These are phyloP conservation scores for Chlorencoelia australis DNA, from an alignment of 2,329 filamentous ascomycete species.

Conservation along the genomic window DNA sequence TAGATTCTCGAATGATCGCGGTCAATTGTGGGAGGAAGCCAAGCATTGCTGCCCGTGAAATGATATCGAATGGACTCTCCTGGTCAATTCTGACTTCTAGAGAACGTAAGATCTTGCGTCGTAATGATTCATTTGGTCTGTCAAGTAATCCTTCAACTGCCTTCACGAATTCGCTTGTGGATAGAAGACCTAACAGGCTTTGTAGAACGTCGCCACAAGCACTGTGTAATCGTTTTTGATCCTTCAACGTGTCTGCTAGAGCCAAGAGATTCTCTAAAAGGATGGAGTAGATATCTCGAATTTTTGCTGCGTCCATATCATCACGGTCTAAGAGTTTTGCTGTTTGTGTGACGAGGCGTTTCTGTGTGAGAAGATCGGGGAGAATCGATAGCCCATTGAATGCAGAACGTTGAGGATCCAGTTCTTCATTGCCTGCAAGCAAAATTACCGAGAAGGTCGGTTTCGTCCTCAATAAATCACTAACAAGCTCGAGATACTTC, in stretches of 20 bases:
- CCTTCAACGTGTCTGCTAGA: slow-evolving; percentile 55
- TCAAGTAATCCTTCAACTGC: slow-evolving; percentile 75
- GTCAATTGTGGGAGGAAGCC: slow-evolving; percentile 73
- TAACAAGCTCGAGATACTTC: slow-evolving; percentile 65
- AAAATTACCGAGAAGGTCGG: slow-evolving; percentile 63
- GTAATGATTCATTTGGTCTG: slow-evolving; percentile 62
- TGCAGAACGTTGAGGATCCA: slow-evolving; percentile 41
- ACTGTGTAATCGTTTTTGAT: slow-evolving; percentile 43
- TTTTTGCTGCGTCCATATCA: slow-evolving; percentile 55
- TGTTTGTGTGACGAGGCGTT: slow-evolving; percentile 46
- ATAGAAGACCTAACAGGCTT: slow-evolving; percentile 73
- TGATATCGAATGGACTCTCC: slow-evolving; percentile 57
- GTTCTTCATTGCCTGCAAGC: slow-evolving; percentile 47
- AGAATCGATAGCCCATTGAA: slow-evolving; percentile 46
- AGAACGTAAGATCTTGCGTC: slow-evolving; percentile 69
- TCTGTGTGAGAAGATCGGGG: slow-evolving; percentile 47
- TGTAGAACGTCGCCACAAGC: slow-evolving; percentile 62
- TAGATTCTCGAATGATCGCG: slow-evolving; percentile 61
- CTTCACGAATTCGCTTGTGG: slow-evolving; percentile 80
- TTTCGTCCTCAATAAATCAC: slow-evolving; percentile 66
- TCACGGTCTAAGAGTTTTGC: slow-evolving; percentile 47
- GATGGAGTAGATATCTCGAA: slow-evolving; percentile 58
- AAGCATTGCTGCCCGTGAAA: slow-evolving; percentile 61
- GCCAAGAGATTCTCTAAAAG: slow-evolving; percentile 56
- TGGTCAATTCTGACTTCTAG: slow-evolving; percentile 70